These are phyloP conservation scores for Vitis hybrid DNA, from an alignment of 177 flowering plant genomes.

Conservation along the genomic window DNA sequence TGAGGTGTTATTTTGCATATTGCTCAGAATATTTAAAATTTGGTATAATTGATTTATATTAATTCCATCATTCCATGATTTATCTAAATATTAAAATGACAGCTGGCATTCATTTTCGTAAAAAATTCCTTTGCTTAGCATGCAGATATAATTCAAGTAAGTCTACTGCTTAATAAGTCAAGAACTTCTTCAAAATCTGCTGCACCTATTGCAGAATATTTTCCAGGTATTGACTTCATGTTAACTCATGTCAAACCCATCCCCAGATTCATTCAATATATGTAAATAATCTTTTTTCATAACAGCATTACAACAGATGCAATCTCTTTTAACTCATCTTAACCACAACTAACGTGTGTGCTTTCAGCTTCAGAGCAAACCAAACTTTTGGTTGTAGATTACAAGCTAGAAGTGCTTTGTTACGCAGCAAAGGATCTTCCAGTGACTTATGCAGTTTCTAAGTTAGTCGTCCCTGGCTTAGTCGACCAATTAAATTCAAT, in stretches of 20 bases:
- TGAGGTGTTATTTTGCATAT: neutral
- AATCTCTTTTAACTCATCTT: neutral
- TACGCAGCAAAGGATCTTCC: slow-evolving; percentile 66
- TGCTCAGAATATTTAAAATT: neutral
- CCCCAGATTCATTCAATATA: neutral
- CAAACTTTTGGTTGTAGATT: slow-evolving; percentile 43
- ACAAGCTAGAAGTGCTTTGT: slow-evolving; percentile 71
- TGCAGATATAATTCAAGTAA: slow-evolving; percentile 77
- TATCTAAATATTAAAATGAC: neutral
- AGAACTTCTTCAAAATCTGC: slow-evolving; percentile 31
- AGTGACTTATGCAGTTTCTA: slow-evolving; percentile 57
- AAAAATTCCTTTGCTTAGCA: slow-evolving; percentile 51
- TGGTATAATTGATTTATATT: too few species aligned
- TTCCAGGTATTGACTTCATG: slow-evolving; percentile 59
- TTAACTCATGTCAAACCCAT: neutral
- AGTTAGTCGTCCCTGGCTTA: slow-evolving; percentile 72
- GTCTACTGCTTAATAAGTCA: slow-evolving; percentile 58
- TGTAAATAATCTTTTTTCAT: neutral
- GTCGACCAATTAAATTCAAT: slow-evolving; percentile 62
- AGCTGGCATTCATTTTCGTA: slow-evolving; percentile 8
- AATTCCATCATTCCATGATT: too few species aligned
- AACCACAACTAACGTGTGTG: slow-evolving; percentile 1
- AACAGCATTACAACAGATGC: neutral
- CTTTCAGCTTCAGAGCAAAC: slow-evolving; percentile 66
- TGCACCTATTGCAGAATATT: slow-evolving; percentile 74